Conservation (phyloP, 306 rosid species). For the Vicia villosa region DNA sequence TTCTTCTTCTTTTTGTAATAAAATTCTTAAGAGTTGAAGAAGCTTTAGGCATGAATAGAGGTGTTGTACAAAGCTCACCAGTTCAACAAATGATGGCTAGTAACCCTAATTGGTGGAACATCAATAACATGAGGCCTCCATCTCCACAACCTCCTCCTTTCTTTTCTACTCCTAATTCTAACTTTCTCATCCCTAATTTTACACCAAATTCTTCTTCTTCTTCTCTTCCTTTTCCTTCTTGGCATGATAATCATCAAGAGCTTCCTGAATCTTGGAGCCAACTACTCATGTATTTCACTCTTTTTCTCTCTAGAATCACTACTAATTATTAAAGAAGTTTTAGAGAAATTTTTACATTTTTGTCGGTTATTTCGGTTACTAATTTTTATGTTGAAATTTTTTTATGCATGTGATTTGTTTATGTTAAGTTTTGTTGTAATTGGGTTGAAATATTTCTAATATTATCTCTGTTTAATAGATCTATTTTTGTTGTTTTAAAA, state of each 20-base stretch:
- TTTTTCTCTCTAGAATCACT: background rate
- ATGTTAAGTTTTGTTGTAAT: too few relatives aligned
- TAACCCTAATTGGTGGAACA: constrained; percentile 94
- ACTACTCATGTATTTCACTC: constrained; percentile 60
- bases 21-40: constrained; percentile 2
- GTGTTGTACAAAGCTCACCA: constrained; percentile 75
- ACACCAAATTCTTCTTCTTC: constrained; percentile 47
- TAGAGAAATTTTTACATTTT: too few relatives aligned
- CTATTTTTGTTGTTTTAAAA: background rate
- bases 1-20: constrained; percentile 7
- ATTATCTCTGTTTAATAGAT: background rate
- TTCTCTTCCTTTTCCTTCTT: constrained; percentile 62
- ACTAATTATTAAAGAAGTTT: background rate
- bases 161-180: constrained; percentile 50
- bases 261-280: constrained; percentile 96
- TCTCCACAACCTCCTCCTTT: constrained; percentile 56
- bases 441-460: background rate
- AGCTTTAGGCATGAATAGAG: constrained; percentile 70
- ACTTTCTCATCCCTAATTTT: constrained; percentile 44
- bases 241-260: constrained; percentile 66
- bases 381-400: too few relatives aligned
- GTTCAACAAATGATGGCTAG: constrained; percentile 95
- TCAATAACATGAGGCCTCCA: constrained; percentile 66
- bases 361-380: too few relatives aligned
- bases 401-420: background rate